Conservation (phyloP, 1,139 yeast species). For the Blastobotrys illinoisensis region DNA sequence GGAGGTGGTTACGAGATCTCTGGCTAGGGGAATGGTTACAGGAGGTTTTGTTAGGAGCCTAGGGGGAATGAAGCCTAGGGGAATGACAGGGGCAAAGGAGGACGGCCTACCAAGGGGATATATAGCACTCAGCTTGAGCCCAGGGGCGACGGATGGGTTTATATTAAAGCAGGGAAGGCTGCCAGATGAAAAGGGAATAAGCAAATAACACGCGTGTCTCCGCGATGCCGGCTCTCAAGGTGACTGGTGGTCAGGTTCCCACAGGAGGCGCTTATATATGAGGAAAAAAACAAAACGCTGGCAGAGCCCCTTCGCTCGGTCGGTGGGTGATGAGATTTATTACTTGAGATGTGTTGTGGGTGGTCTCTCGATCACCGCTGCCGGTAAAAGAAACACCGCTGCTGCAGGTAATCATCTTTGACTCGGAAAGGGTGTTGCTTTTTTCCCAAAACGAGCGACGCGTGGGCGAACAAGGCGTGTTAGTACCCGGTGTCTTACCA, state of each 20-base stretch:
- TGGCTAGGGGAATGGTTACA: too few relatives aligned
- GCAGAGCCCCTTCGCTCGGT: neutral
- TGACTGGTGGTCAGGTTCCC: neutral
- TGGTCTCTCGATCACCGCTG: neutral
- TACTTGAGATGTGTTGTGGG: neutral
- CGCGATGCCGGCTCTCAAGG: neutral
- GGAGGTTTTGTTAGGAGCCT: too few relatives aligned
- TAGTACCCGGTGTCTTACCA: neutral
- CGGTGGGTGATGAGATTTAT: neutral
- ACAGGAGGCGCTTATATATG: neutral
- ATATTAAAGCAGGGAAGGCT: neutral
- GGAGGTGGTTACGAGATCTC: too few relatives aligned
- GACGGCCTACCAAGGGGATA: neutral
- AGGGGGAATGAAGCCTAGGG: conserved; percentile 4
- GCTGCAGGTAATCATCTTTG: neutral
- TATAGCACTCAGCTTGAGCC: neutral
- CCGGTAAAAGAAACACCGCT: neutral
- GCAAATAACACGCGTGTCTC: conserved; percentile 1
- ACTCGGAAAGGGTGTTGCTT: neutral
- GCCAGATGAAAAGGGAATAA: neutral
- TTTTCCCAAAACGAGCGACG: neutral
- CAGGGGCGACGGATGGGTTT: neutral
- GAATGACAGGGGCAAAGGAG: conserved; percentile 2
- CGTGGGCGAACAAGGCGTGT: neutral
- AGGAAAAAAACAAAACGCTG: neutral